A percentile compares a stretch with the other conserved stretches of the same genome.
phyloP scores from a whole-genome alignment of 495 filamentous ascomycete species.

The Choiromyces venosus region DNA sequence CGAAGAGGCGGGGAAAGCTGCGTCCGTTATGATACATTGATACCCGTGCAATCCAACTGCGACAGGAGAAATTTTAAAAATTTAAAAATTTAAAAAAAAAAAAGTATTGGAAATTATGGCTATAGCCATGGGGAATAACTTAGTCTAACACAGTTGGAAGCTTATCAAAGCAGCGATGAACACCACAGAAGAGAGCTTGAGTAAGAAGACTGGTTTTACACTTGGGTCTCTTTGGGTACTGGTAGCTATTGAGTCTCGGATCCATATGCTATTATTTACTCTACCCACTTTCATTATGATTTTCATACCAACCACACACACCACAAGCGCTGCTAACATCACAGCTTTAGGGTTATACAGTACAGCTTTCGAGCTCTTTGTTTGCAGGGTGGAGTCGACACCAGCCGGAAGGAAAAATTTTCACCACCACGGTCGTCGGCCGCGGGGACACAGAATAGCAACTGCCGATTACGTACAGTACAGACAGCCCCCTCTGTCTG shows the following conservation, averaged over 20 bases:
- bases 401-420: background rate
- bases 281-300: background rate
- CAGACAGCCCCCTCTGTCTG: slow-evolving; percentile 24
- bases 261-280: background rate
- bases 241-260: background rate
- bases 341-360: background rate
- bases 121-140: background rate
- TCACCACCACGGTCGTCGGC: background rate
- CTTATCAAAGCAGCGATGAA: background rate
- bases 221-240: too few relatives aligned
- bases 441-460: slow-evolving; percentile 11
- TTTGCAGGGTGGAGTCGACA: background rate
- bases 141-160: background rate
- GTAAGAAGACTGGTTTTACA: background rate
- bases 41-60: background rate
- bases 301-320: background rate
- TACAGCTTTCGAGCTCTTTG: slow-evolving; percentile 1
- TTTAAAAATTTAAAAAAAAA: background rate
- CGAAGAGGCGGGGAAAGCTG: slow-evolving; percentile 20
- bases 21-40: slow-evolving; percentile 1
- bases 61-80: background rate
- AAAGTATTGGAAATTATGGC: background rate
- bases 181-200: background rate
- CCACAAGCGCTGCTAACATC: background rate
- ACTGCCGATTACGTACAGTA: slow-evolving; percentile 36